Conservation (phyloP, 768 basidiomycete species). For the Erythrobasidium yunnanense region DNA sequence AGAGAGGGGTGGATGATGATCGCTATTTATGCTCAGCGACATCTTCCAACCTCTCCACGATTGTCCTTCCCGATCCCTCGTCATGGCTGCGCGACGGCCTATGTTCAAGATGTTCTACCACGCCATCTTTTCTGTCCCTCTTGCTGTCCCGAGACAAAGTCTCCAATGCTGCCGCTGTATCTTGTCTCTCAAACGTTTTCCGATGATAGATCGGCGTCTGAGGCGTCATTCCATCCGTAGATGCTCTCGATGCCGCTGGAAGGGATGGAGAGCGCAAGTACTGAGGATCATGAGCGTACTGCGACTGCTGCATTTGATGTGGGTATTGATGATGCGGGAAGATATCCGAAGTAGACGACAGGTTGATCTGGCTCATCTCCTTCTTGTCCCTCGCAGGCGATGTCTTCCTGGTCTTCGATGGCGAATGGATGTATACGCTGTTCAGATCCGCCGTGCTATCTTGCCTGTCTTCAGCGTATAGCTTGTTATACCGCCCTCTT, state of each 20-base stretch:
- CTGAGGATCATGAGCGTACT: background rate
- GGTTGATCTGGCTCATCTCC: background rate
- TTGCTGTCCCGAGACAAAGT: background rate
- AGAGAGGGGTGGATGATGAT: background rate
- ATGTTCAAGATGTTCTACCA: background rate
- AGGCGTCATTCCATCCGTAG: background rate
- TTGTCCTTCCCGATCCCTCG: background rate
- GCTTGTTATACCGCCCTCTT: background rate
- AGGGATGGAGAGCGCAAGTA: too few species aligned
- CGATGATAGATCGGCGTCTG: background rate
- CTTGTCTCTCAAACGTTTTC: slow-evolving; percentile 8
- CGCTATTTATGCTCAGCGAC: background rate
- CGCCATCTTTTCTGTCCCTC: background rate
- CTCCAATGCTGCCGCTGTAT: background rate
- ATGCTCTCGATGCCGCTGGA: background rate
- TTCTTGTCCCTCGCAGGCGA: background rate
- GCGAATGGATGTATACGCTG: background rate
- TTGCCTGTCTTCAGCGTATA: background rate
- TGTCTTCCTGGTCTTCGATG: background rate
- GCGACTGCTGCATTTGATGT: background rate
- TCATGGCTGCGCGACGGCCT: background rate
- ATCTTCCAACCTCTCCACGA: background rate
- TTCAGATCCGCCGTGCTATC: background rate
- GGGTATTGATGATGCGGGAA: background rate
- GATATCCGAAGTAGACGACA: background rate